Percentiles rank a stretch among this genome's conserved stretches.
Evolutionary conservation across 2,329 filamentous ascomycete genomes (phyloP).

Genomic region (Teratosphaeria destructans): DNA sequence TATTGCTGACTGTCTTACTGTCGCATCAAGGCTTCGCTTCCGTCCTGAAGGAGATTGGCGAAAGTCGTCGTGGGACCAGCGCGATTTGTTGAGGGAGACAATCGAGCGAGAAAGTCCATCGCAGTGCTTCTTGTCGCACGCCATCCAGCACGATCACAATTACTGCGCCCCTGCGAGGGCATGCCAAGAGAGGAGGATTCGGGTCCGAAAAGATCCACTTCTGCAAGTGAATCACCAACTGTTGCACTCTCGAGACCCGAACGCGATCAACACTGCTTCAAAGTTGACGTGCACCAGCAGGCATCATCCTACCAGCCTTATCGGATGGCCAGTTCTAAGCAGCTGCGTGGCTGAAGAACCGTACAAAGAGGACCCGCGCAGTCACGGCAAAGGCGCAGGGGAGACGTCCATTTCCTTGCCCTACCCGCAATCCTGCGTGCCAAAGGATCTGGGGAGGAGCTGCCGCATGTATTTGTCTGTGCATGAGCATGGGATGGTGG

Average conservation of each 20-base stretch:
- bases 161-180: neutral
- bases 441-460: neutral
- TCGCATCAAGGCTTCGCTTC: neutral
- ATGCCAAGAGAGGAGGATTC: neutral
- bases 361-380: slow-evolving; percentile 1
- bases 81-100: no score
- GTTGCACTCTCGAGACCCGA: slow-evolving; percentile 56
- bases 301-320: neutral
- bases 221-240: neutral
- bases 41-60: no score
- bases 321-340: slow-evolving; percentile 43
- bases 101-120: neutral
- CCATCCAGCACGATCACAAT: no score
- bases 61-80: no score
- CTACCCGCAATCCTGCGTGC: slow-evolving; percentile 1
- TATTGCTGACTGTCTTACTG: neutral
- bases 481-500: neutral
- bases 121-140: neutral
- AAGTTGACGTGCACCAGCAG: neutral
- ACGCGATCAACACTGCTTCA: slow-evolving; percentile 31
- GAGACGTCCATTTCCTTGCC: neutral
- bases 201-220: neutral
- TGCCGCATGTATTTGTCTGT: neutral
- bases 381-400: neutral
- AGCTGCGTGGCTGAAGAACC: slow-evolving; percentile 35